Conservation (phyloP, 23 red algal genomes). For the Chondrus crispus region DNA sequence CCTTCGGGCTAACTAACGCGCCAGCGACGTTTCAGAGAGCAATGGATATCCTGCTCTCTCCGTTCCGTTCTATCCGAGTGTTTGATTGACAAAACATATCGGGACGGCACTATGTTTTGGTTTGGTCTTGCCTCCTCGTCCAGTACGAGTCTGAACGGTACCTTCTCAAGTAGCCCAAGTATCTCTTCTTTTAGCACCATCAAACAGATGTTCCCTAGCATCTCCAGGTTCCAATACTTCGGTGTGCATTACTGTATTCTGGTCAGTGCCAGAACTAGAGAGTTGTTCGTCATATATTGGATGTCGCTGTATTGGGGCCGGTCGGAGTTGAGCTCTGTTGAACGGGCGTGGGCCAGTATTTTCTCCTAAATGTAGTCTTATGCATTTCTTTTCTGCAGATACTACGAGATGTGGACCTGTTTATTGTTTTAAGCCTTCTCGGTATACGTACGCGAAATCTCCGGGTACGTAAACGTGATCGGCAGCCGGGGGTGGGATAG, state of each 20-base stretch:
- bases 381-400: background rate
- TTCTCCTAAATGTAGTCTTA: background rate
- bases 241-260: background rate
- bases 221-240: background rate
- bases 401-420: background rate
- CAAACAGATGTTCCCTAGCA: background rate
- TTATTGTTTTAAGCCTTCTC: background rate
- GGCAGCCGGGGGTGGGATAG: background rate
- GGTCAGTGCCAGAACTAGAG: background rate
- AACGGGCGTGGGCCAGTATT: background rate
- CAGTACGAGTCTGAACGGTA: too few relatives aligned
- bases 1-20: too few relatives aligned
- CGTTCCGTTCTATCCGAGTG: too few relatives aligned
- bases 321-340: background rate
- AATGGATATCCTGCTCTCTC: too few relatives aligned
- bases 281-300: background rate
- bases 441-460: background rate
- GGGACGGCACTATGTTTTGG: too few relatives aligned
- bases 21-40: too few relatives aligned
- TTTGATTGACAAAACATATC: too few relatives aligned
- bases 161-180: too few relatives aligned
- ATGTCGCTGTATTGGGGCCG: background rate
- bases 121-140: too few relatives aligned
- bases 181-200: conserved; percentile 5
- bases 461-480: background rate